phyloP scores from a whole-genome alignment of 805 yeast species.

The Sugiyamaella qingdaonensis region DNA sequence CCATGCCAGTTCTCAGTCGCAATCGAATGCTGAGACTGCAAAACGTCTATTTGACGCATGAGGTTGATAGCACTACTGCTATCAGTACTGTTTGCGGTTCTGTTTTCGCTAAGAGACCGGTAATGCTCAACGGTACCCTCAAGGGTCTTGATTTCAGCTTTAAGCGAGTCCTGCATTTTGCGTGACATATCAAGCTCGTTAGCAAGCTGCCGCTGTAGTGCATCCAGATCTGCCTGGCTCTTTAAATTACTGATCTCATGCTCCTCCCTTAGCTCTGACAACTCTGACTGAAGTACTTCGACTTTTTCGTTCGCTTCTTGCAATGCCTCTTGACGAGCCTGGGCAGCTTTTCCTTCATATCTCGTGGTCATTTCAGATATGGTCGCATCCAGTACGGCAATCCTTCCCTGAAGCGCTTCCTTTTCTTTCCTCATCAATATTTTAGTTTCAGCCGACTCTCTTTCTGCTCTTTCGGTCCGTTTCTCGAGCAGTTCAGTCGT shows the following conservation, averaged over 20 bases:
- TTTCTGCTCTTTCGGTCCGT: constrained; percentile 29
- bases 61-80: constrained; percentile 35
- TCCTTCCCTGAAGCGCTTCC: constrained; percentile 14
- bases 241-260: constrained; percentile 14
- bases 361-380: constrained; percentile 25
- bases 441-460: constrained; percentile 42
- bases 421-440: constrained; percentile 15
- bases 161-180: constrained; percentile 24
- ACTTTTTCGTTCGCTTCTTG: constrained; percentile 26
- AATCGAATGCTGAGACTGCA: constrained; percentile 68
- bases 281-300: constrained; percentile 28
- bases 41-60: constrained; percentile 44
- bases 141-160: constrained; percentile 39
- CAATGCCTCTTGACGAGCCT: constrained; percentile 29
- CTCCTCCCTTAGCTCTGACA: constrained; percentile 31
- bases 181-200: constrained; percentile 30
- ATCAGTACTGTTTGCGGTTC: constrained; percentile 27
- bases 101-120: constrained; percentile 56
- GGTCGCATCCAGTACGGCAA: constrained; percentile 25
- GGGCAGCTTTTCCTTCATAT: constrained; percentile 27
- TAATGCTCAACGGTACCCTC: constrained; percentile 69
- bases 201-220: constrained; percentile 27
- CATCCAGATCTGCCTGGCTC: background rate
- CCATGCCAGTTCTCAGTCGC: constrained; percentile 81
- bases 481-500: constrained; percentile 29